Conservation (phyloP, 169 alveolate species). For the Toxoplasma gondii region DNA sequence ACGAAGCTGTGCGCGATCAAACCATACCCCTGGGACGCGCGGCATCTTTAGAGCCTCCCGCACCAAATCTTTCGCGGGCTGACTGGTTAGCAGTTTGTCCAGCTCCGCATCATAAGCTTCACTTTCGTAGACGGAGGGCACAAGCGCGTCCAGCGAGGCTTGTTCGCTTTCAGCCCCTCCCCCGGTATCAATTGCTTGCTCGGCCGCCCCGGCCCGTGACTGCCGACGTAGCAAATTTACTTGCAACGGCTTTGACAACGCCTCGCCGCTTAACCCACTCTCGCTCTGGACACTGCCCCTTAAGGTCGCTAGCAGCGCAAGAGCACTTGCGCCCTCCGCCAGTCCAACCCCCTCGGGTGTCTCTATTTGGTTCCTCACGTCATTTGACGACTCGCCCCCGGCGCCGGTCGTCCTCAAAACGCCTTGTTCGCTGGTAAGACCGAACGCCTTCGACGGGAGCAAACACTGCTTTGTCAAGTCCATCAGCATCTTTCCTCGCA, state of each 20-base stretch:
- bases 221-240: too few relatives aligned
- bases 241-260: too few relatives aligned
- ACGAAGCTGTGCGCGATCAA: slow-evolving; percentile 46
- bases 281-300: background rate
- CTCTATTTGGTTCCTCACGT: background rate
- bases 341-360: background rate
- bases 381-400: background rate
- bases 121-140: background rate
- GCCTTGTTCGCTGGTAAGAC: background rate
- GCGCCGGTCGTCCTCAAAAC: background rate
- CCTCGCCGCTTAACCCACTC: too few relatives aligned
- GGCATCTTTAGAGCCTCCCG: slow-evolving; percentile 58
- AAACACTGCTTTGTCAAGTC: background rate
- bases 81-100: background rate
- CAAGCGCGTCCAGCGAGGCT: background rate
- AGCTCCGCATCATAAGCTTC: background rate
- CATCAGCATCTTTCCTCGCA: background rate
- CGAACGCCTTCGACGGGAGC: background rate
- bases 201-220: too few relatives aligned
- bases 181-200: too few relatives aligned
- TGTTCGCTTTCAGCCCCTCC: background rate
- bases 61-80: slow-evolving; percentile 62
- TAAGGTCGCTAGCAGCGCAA: background rate
- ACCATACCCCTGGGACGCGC: slow-evolving; percentile 56
- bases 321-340: background rate